Percentiles rank a stretch among this genome's conserved stretches.
These are phyloP conservation scores for Sporothrix mexicana DNA, from an alignment of 2,329 filamentous ascomycete genomes.

Conservation along the genomic window DNA sequence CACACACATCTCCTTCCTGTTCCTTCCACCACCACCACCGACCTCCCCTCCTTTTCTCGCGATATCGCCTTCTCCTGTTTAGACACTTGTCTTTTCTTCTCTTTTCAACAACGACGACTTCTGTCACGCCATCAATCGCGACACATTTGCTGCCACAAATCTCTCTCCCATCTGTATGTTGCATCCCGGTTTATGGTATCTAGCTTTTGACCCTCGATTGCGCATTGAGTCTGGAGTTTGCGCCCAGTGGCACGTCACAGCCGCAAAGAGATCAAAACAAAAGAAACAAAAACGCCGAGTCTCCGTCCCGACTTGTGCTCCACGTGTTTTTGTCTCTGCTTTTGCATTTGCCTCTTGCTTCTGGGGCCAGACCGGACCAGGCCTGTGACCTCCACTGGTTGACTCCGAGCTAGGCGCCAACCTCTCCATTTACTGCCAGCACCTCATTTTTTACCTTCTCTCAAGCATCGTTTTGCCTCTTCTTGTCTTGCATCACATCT, in stretches of 20 bases:
- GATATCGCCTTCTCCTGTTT: background rate
- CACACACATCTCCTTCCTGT: slow-evolving; percentile 14
- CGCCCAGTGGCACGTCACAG: background rate
- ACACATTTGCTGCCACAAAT: background rate
- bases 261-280: slow-evolving; percentile 5
- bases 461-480: background rate
- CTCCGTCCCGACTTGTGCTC: background rate
- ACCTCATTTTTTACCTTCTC: background rate
- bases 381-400: background rate
- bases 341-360: too few species aligned
- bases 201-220: background rate
- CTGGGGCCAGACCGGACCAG: background rate
- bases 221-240: background rate
- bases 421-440: slow-evolving; percentile 28
- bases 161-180: slow-evolving; percentile 18
- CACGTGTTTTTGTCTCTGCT: background rate
- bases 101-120: background rate
- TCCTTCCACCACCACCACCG: slow-evolving; percentile 21
- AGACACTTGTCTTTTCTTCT: slow-evolving; percentile 15
- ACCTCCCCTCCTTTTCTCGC: slow-evolving; percentile 26
- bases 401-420: slow-evolving; percentile 26
- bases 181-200: background rate
- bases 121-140: background rate
- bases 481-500: background rate
- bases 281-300: background rate